phyloP scores from a whole-genome alignment of 1,284 basidiomycete genomes.

The Sutorius eximius region DNA sequence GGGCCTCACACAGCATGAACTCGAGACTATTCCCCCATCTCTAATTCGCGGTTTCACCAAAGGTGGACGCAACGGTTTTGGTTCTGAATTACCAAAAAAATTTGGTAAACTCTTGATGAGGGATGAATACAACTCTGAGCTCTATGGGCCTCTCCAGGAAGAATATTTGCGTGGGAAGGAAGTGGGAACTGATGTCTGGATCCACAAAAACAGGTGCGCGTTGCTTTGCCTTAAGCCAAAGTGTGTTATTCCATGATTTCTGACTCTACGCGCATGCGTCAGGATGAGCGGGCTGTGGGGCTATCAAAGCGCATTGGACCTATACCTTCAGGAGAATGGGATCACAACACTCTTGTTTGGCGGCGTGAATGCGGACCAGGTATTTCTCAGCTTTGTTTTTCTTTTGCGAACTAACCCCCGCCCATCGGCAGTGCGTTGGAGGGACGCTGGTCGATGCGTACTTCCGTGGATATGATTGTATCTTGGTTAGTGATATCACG shows the following conservation, averaged over 20 bases:
- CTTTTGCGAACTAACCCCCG: neutral
- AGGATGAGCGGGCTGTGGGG: constrained; percentile 73
- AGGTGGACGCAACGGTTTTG: constrained; percentile 53
- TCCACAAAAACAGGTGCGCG: constrained; percentile 65
- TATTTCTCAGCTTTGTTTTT: constrained; percentile 21
- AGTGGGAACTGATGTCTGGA: constrained; percentile 64
- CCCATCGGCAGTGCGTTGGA: constrained; percentile 52
- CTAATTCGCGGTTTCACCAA: constrained; percentile 53
- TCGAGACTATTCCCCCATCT: constrained; percentile 60
- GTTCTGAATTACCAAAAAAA: constrained; percentile 50
- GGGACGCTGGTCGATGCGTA: constrained; percentile 66
- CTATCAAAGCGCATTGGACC: constrained; percentile 55
- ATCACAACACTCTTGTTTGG: constrained; percentile 62
- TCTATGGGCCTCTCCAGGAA: constrained; percentile 61
- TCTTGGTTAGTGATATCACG: constrained; percentile 55
- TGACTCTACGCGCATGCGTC: neutral
- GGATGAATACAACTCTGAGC: constrained; percentile 50
- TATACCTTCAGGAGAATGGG: constrained; percentile 62
- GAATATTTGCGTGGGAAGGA: constrained; percentile 53
- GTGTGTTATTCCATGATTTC: neutral
- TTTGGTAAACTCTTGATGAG: constrained; percentile 66
- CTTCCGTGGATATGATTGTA: constrained; percentile 61
- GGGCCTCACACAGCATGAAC: constrained; percentile 65
- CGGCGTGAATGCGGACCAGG: constrained; percentile 71
- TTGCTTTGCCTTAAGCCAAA: neutral